These are phyloP conservation scores for Bacidia gigantensis DNA, from an alignment of 495 filamentous ascomycete genomes.

Conservation along the genomic window DNA sequence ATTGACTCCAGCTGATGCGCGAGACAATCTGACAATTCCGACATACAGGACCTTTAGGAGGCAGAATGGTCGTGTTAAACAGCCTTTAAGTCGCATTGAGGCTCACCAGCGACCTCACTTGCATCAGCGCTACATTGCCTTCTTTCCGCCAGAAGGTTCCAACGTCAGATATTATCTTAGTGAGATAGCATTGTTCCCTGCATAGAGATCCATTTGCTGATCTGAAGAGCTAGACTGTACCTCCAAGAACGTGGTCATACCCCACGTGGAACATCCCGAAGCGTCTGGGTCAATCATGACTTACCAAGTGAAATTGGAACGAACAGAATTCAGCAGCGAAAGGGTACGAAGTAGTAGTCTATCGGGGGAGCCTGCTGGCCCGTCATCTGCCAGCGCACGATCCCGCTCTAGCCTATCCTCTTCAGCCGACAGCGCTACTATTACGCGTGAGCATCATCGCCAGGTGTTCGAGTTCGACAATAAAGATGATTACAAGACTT, in stretches of 20 bases:
- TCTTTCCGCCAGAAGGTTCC: slow-evolving; percentile 7
- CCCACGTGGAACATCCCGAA: slow-evolving; percentile 11
- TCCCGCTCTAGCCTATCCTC: slow-evolving; percentile 2
- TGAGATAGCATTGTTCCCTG: too few relatives aligned
- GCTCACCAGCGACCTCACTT: slow-evolving; percentile 6
- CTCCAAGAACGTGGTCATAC: slow-evolving; percentile 1
- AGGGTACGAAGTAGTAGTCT: not conserved
- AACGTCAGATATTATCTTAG: slow-evolving; percentile 7
- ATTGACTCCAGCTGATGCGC: too few relatives aligned
- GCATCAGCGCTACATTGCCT: slow-evolving; percentile 8
- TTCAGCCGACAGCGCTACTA: slow-evolving; percentile 1
- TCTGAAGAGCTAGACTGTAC: slow-evolving; percentile 1
- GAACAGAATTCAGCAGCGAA: not conserved
- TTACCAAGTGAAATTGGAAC: slow-evolving; percentile 8
- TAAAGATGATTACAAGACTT: slow-evolving; percentile 4
- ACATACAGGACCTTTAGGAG: slow-evolving; percentile 1
- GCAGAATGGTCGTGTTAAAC: not conserved
- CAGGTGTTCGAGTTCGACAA: slow-evolving; percentile 10
- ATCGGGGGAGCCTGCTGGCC: not conserved
- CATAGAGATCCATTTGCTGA: too few relatives aligned
- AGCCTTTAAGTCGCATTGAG: slow-evolving; percentile 7
- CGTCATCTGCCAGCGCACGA: not conserved
- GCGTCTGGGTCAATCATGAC: slow-evolving; percentile 7
- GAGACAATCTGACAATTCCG: not conserved
- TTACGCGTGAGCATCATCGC: not conserved